phyloP scores from a whole-genome alignment of 2,329 filamentous ascomycete species.

The Teratosphaeriaceae sp. region DNA sequence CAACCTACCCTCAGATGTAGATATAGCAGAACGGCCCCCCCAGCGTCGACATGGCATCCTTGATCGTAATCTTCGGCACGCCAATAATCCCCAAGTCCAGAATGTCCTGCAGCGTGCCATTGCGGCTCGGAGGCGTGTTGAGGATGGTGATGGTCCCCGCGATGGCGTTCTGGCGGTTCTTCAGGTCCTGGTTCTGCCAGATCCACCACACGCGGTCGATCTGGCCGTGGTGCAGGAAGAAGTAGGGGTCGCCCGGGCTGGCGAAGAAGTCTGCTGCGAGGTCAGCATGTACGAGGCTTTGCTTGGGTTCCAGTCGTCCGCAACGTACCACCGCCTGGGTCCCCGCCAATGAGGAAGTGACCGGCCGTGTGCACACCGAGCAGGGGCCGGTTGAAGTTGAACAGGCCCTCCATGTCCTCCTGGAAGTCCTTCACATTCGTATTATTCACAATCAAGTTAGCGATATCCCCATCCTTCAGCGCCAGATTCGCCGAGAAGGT shows the following conservation, averaged over 20 bases:
- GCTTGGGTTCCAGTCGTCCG: not conserved
- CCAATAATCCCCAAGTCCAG: conserved; percentile 36
- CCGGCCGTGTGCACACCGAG: conserved; percentile 39
- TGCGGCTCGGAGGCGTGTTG: conserved; percentile 36
- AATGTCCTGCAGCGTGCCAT: conserved; percentile 37
- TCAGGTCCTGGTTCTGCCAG: conserved; percentile 42
- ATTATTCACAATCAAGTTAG: conserved; percentile 15
- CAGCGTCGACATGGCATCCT: conserved; percentile 37
- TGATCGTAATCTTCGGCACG: conserved; percentile 29
- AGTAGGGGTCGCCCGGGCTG: conserved; percentile 41
- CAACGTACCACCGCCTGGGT: conserved; percentile 30
- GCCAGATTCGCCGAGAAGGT: conserved; percentile 9
- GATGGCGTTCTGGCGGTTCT: conserved; percentile 30
- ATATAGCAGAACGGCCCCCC: conserved; percentile 44
- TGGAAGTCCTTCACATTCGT: conserved; percentile 18
- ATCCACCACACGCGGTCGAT: conserved; percentile 46
- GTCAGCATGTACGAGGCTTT: not conserved
- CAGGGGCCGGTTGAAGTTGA: conserved; percentile 6
- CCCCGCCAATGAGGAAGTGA: conserved; percentile 42
- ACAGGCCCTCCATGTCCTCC: conserved; percentile 21
- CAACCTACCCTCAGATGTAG: conserved; percentile 26
- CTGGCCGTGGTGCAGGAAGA: conserved; percentile 44
- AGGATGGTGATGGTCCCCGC: conserved; percentile 39
- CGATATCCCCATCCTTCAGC: conserved; percentile 14
- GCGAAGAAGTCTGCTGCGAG: conserved; percentile 33